A percentile compares a stretch with the other conserved stretches of the same genome.
These are phyloP conservation scores for Pseudocercospora macadamiae DNA, from an alignment of 2,329 filamentous ascomycete species.

Conservation along the genomic window DNA sequence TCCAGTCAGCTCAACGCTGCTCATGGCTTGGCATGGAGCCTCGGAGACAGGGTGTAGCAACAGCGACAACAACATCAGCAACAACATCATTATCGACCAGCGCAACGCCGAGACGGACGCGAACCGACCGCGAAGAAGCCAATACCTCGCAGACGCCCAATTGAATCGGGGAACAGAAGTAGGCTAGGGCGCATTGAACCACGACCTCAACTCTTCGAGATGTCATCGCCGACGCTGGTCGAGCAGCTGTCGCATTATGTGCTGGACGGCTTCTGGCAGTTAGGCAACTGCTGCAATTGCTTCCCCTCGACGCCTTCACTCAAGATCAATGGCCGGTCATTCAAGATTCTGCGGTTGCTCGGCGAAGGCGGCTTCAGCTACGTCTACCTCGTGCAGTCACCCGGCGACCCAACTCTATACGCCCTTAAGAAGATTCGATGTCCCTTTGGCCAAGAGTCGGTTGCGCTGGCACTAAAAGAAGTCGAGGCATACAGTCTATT, in stretches of 20 bases:
- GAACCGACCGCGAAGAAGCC: too few relatives aligned
- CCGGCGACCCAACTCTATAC: conserved; percentile 77
- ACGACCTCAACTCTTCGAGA: too few relatives aligned
- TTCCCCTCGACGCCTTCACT: conserved; percentile 92
- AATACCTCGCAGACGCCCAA: too few relatives aligned
- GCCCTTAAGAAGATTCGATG: conserved; percentile 99
- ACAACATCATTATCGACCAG: too few relatives aligned
- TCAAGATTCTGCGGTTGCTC: conserved; percentile 91
- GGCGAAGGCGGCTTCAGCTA: conserved; percentile 99
- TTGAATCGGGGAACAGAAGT: too few relatives aligned
- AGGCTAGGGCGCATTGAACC: too few relatives aligned
- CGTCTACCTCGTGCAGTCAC: conserved; percentile 97
- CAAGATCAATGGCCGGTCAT: conserved; percentile 91
- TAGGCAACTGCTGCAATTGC: conserved; percentile 94
- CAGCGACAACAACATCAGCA: too few relatives aligned
- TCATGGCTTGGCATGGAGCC: too few relatives aligned
- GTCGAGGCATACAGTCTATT: conserved; percentile 96
- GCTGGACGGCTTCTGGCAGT: conserved; percentile 84
- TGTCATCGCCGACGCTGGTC: conserved; percentile 35
- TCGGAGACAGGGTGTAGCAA: too few relatives aligned
- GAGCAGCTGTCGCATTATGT: conserved; percentile 60
- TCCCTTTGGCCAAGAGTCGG: conserved; percentile 95
- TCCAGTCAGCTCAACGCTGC: background rate
- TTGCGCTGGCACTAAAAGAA: conserved; percentile 92
- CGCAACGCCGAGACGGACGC: too few relatives aligned